phyloP scores from a whole-genome alignment of 768 basidiomycete species.

The Udeniomyces megalosporus region DNA sequence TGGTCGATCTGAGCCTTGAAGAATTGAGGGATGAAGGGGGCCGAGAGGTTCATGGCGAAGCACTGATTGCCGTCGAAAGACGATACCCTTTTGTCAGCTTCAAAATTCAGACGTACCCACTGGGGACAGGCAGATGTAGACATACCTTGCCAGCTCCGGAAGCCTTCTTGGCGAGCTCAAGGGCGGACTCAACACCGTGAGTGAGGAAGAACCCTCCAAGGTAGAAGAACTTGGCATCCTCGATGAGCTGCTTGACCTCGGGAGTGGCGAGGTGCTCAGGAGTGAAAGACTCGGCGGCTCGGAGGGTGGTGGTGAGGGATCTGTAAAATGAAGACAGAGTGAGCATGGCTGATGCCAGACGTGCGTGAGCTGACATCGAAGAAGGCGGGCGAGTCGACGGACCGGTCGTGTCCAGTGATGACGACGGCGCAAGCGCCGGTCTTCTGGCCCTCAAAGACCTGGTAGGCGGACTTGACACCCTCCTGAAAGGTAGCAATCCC shows the following conservation, averaged over 20 bases:
- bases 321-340: constrained; percentile 31
- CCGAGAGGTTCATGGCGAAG: constrained; percentile 83
- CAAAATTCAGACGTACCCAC: too few species aligned
- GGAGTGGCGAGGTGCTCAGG: constrained; percentile 61
- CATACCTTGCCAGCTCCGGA: constrained; percentile 57
- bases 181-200: constrained; percentile 58
- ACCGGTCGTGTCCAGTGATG: constrained; percentile 86
- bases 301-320: constrained; percentile 81
- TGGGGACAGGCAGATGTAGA: not conserved
- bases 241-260: constrained; percentile 55
- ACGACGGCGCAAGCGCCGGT: constrained; percentile 96
- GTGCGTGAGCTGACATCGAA: not conserved
- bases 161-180: constrained; percentile 62
- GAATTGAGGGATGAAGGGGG: constrained; percentile 93
- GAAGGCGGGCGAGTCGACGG: constrained; percentile 17
- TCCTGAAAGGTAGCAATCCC: constrained; percentile 33
- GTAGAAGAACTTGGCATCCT: constrained; percentile 73
- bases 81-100: too few species aligned
- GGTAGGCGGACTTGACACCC: constrained; percentile 73
- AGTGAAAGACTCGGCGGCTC: constrained; percentile 78
- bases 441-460: constrained; percentile 59
- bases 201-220: constrained; percentile 96
- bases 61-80: constrained; percentile 35
- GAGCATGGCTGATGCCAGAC: not conserved
- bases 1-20: constrained; percentile 66